Evolutionary conservation across 192 early-diverging fungal species (phyloP), one percentile per base, ranked within the genome.

Genomic region (Podila clonocystis): DNA sequence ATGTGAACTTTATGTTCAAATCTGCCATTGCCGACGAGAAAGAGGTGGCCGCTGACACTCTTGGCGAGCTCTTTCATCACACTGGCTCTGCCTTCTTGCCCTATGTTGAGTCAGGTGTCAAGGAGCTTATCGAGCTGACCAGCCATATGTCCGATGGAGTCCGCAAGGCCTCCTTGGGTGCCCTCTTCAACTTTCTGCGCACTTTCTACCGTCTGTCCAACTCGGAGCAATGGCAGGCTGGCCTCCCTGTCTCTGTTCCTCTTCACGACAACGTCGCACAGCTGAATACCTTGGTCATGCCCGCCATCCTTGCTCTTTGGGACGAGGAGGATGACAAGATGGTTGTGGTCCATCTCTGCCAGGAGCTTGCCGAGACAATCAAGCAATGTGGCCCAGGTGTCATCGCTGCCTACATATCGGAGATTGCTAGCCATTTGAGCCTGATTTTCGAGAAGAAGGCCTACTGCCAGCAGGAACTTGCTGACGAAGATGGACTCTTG

Each of bases 11-110:
- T 22, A 72, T 77, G 28, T 85, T 94, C 60, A 92, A 88, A 70
- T 93, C 93, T 31, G 95, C 92, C 24, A 87, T 97, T 79, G 94
- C 95, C 5, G 94, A 96, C 50, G 96, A 97, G 75, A 97, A 97
- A 85, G 96, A 97, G 78, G 90, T 94, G 59, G 95, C 96, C 30
- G 93, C 92, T 34, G 95, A 97, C 68, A 93, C 93, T 11, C 87
- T 95, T 62, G 95, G 94, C 57, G 94, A 97, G 83, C 75, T 97
- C 26, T 97, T 97, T 84, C 87, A 88, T 65, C 89, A 92, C 63
- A 94, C 95, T 13, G 69, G 85, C 13, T 65, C 86, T 2, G 86
- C 91, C 31, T 97, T 95, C 78, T 82, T 97, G 82, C 95, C 96
- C 5, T 96, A 95, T 73, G 91, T 96, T 36, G 93, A 95, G 63